Evolutionary conservation across 2,329 filamentous ascomycete species (phyloP), one percentile per base, ranked within the genome.

Genomic region (Septoria linicola): DNA sequence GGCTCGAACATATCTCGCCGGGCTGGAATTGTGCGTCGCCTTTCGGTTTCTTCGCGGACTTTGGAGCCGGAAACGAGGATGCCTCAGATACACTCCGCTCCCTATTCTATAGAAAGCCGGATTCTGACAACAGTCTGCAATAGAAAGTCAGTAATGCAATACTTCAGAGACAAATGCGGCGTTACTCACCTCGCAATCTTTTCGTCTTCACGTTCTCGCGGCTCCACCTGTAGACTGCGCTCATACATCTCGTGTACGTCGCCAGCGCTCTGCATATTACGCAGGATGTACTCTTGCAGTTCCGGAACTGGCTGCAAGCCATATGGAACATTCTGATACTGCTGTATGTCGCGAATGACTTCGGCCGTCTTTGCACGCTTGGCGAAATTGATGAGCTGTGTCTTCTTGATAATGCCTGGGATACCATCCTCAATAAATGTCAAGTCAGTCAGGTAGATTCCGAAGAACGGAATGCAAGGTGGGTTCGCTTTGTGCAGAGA

Each of bases 161-260:
- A 8, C 16, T 1, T 10, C 3, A 8, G 20, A 34, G 8, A 43
- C 3, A 19, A 21, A 10, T 43, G 17, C 17, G 11, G 7, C 20
- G 36, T 36, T n/a, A 66, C 72, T 67, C 84, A 95, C 91, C 93
- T 95, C 69, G 96, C 92, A 78, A 99, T 97, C 80, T 97, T 97
- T 76, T 99, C 93, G 68, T 99, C 93, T 76, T 99, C 93, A 65
- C 93, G 82, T 76, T 99, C 93, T 65, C 93, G 82, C 57, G 93
- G 93, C 71, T 99, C 93, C 54, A 99, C 85, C 66, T 85, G 80
- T 73, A 99, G 77, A 74, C 90, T 96, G 79, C 91, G 91, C 72
- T 97, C 91, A 76, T 97, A 99, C 93, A 97, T 97, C 77, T 97
- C 92, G 71, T 97, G 91, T 58, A 99, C 93, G 70, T 97, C 92